Conservation (phyloP, 2,329 filamentous ascomycete species). For the Boeremia exigua region DNA sequence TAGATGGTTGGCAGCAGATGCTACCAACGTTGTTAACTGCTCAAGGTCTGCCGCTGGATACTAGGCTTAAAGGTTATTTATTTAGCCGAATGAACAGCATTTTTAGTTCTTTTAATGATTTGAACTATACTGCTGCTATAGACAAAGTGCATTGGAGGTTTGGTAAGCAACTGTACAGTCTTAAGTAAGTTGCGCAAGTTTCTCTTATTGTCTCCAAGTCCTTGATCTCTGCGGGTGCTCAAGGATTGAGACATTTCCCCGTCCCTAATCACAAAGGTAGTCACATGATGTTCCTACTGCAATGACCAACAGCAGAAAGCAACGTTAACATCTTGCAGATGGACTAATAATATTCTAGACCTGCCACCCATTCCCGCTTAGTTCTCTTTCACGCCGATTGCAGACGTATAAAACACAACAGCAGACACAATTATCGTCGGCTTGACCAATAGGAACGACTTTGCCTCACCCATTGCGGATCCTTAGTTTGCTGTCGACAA, state of each 20-base stretch:
- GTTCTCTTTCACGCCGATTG: not conserved
- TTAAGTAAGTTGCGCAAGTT: not conserved
- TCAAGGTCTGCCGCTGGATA: not conserved
- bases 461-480: not conserved
- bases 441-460: not conserved
- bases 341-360: not conserved
- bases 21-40: not conserved
- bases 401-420: not conserved
- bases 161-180: not conserved
- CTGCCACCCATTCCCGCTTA: not conserved
- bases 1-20: not conserved
- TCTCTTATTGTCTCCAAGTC: not conserved
- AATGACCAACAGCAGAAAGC: no score
- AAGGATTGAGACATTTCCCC: no score
- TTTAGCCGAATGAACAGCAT: no score
- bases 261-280: no score
- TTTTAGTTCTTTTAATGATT: not conserved
- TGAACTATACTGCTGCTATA: not conserved
- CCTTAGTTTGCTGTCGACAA: not conserved
- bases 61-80: not conserved
- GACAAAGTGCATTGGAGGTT: not conserved
- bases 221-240: no score
- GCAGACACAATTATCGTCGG: not conserved
- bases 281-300: no score
- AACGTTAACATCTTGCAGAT: not conserved